Evolutionary conservation across 2,329 filamentous ascomycete species (phyloP).

Genomic region (Aspergillus sp.): DNA sequence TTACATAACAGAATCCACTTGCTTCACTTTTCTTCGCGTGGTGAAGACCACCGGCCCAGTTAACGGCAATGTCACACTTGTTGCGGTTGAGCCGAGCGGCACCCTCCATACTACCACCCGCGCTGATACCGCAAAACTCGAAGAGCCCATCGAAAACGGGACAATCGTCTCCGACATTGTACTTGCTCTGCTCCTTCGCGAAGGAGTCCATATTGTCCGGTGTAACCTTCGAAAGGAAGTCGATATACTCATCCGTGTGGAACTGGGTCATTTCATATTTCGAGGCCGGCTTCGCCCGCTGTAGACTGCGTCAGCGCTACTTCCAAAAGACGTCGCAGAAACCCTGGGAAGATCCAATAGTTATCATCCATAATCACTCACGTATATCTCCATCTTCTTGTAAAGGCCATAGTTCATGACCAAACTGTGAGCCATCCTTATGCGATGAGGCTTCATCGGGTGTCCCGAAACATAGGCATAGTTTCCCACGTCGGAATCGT

Average conservation of each 20-base stretch:
- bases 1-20: slow-evolving; percentile 97
- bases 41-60: slow-evolving; percentile 95
- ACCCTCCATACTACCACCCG: slow-evolving; percentile 70
- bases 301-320: slow-evolving; percentile 25
- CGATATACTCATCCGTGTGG: slow-evolving; percentile 73
- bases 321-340: neutral
- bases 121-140: slow-evolving; percentile 70
- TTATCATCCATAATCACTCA: slow-evolving; percentile 38
- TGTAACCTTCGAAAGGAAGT: slow-evolving; percentile 80
- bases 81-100: slow-evolving; percentile 67
- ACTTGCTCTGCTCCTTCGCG: slow-evolving; percentile 82
- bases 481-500: slow-evolving; percentile 97
- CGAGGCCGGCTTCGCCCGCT: slow-evolving; percentile 78
- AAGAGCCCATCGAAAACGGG: slow-evolving; percentile 71
- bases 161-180: slow-evolving; percentile 66
- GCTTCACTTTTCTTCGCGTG: slow-evolving; percentile 95
- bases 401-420: slow-evolving; percentile 75
- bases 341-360: neutral
- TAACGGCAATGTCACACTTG: slow-evolving; percentile 69
- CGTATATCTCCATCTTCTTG: slow-evolving; percentile 73
- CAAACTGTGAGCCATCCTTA: slow-evolving; percentile 66
- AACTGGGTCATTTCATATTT: slow-evolving; percentile 74
- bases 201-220: slow-evolving; percentile 98
- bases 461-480: slow-evolving; percentile 87
- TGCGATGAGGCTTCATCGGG: slow-evolving; percentile 69